These are phyloP conservation scores for Globisporangium camurandrum DNA, from an alignment of 352 stramenopile genomes.

Conservation along the genomic window DNA sequence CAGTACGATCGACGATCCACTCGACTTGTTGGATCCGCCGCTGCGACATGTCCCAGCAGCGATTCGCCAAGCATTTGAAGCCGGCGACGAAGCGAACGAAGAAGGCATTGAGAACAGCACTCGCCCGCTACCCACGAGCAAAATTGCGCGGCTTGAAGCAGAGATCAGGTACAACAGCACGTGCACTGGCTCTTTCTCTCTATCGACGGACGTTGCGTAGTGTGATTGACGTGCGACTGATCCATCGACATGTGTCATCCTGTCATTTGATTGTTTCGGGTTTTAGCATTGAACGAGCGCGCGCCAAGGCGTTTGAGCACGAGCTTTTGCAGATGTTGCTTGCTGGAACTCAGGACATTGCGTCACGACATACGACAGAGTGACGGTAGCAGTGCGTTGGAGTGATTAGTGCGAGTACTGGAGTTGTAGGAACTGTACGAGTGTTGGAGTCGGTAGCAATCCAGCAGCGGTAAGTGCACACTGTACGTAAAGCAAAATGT, in stretches of 20 bases:
- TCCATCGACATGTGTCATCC: neutral
- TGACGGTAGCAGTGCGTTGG: neutral
- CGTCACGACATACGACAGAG: too few relatives aligned
- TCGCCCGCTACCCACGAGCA: neutral
- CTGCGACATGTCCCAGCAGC: conserved; percentile 21
- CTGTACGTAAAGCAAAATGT: too few relatives aligned
- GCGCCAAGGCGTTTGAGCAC: conserved; percentile 33
- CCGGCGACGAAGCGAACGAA: neutral
- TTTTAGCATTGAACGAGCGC: conserved; percentile 32
- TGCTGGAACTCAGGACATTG: conserved; percentile 12
- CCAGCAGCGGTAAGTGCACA: too few relatives aligned
- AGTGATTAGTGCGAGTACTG: too few relatives aligned
- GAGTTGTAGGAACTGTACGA: too few relatives aligned
- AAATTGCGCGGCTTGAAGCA: conserved; percentile 27
- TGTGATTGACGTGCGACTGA: neutral
- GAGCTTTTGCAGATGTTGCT: conserved; percentile 53
- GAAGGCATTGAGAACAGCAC: conserved; percentile 3
- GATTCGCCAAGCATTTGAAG: conserved; percentile 13
- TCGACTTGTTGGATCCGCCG: conserved; percentile 49
- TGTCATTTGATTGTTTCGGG: conserved; percentile 6
- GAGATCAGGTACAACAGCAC: conserved; percentile 33
- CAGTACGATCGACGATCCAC: conserved; percentile 23
- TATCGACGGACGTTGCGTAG: neutral
- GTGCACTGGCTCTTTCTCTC: neutral
- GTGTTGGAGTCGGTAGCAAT: too few relatives aligned